Evolutionary conservation across 768 basidiomycete species (phyloP).

Genomic region (Lyophyllum atratum): DNA sequence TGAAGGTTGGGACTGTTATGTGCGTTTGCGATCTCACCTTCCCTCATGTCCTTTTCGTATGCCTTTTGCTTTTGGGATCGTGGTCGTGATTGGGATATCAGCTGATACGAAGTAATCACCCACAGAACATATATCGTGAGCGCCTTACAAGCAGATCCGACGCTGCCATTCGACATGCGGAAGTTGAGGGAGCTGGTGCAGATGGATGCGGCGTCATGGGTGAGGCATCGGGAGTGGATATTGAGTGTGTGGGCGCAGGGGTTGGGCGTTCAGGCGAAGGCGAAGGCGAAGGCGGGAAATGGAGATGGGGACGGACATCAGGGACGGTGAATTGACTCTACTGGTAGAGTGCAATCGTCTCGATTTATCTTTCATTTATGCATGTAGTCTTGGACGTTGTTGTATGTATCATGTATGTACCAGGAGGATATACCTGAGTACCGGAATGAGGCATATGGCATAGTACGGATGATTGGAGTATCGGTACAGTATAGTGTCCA

Average conservation of each 20-base stretch:
- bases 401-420: background rate
- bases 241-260: constrained; percentile 15
- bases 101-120: background rate
- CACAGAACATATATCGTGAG: constrained; percentile 33
- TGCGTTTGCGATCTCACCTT: constrained; percentile 18
- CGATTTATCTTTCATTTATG: background rate
- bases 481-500: no score
- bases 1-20: constrained; percentile 34
- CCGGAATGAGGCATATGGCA: background rate
- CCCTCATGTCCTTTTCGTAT: background rate
- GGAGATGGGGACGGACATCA: background rate
- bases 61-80: no score
- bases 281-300: constrained; percentile 14
- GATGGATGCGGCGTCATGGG: constrained; percentile 32
- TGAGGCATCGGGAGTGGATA: constrained; percentile 28
- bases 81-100: background rate
- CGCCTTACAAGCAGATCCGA: constrained; percentile 29
- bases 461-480: no score
- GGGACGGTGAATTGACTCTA: no score
- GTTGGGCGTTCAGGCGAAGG: background rate
- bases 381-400: background rate
- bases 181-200: constrained; percentile 30
- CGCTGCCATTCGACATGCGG: constrained; percentile 28
- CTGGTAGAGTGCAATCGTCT: no score
- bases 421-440: background rate